Percentiles rank a stretch among this genome's conserved stretches.
These are phyloP conservation scores for Hygrophoropsis aurantiaca DNA, from an alignment of 768 basidiomycete genomes.

Conservation along the genomic window DNA sequence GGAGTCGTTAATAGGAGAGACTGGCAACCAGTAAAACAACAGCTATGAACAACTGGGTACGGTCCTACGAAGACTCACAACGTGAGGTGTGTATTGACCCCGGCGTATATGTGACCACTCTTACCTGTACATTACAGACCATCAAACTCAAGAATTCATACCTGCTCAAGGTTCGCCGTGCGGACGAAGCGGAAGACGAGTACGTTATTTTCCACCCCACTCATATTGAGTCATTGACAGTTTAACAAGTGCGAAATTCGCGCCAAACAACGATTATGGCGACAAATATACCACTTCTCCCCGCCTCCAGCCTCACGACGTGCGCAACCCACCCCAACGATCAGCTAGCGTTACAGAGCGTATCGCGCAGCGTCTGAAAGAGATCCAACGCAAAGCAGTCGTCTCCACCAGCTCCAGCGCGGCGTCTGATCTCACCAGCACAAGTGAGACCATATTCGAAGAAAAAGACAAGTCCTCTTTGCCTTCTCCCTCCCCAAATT, in stretches of 20 bases:
- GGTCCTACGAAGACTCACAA: conserved; percentile 68
- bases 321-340: conserved; percentile 54
- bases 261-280: conserved; percentile 59
- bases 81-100: conserved; percentile 47
- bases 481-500: no score
- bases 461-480: conserved; percentile 33
- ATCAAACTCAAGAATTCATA: conserved; percentile 76
- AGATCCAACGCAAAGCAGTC: conserved; percentile 62
- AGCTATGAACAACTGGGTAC: conserved; percentile 66
- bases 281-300: conserved; percentile 88
- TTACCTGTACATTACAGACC: conserved; percentile 29
- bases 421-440: conserved; percentile 15
- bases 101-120: no score
- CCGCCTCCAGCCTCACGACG: conserved; percentile 55
- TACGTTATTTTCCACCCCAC: conserved; percentile 39
- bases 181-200: conserved; percentile 95
- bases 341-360: conserved; percentile 85
- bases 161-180: conserved; percentile 72
- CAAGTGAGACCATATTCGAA: conserved; percentile 26
- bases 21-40: conserved; percentile 56
- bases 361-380: conserved; percentile 78
- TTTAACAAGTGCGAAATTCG: conserved; percentile 74
- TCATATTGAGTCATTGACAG: conserved; percentile 3
- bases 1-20: conserved; percentile 48
- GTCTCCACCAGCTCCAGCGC: conserved; percentile 28